These are phyloP conservation scores for Trypanosomatidae sp. DNA, from an alignment of 208 protist species.

Conservation along the genomic window DNA sequence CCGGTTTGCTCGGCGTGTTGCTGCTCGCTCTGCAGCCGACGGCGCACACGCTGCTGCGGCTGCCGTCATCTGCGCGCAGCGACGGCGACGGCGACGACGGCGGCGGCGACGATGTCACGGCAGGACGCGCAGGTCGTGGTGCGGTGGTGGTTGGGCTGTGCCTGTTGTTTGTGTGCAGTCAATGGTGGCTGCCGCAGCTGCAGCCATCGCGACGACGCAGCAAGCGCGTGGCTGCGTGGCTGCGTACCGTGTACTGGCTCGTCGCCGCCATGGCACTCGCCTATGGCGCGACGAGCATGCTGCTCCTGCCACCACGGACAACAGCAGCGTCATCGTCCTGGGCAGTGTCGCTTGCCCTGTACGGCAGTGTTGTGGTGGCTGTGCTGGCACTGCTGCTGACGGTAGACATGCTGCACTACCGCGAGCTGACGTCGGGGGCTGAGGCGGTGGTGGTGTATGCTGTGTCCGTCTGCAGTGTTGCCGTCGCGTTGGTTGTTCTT, in stretches of 20 bases:
- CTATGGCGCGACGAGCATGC: slow-evolving; percentile 33
- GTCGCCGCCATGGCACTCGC: slow-evolving; percentile 14
- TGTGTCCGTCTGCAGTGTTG: slow-evolving; percentile 7
- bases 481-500: slow-evolving; percentile 7
- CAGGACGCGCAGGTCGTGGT: slow-evolving; percentile 12
- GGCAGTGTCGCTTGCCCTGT: slow-evolving; percentile 24
- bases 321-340: too few relatives aligned
- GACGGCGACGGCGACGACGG: too few relatives aligned
- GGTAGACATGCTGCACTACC: slow-evolving; percentile 58
- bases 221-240: too few relatives aligned
- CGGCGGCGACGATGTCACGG: too few relatives aligned
- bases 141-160: slow-evolving; percentile 19
- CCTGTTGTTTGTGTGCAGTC: slow-evolving; percentile 19
- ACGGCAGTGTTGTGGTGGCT: slow-evolving; percentile 21
- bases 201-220: too few relatives aligned
- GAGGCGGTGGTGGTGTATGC: slow-evolving; percentile 17
- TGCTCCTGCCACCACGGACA: slow-evolving; percentile 38
- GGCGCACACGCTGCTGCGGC: slow-evolving; percentile 9
- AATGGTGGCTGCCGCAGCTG: too few relatives aligned
- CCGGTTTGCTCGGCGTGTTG: slow-evolving; percentile 17
- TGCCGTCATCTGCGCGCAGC: slow-evolving; percentile 19
- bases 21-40: slow-evolving; percentile 35
- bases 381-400: slow-evolving; percentile 33
- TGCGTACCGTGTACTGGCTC: slow-evolving; percentile 41
- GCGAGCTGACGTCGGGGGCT: slow-evolving; percentile 13